Conservation (phyloP, 768 basidiomycete species). For the Gymnopilus junonius region DNA sequence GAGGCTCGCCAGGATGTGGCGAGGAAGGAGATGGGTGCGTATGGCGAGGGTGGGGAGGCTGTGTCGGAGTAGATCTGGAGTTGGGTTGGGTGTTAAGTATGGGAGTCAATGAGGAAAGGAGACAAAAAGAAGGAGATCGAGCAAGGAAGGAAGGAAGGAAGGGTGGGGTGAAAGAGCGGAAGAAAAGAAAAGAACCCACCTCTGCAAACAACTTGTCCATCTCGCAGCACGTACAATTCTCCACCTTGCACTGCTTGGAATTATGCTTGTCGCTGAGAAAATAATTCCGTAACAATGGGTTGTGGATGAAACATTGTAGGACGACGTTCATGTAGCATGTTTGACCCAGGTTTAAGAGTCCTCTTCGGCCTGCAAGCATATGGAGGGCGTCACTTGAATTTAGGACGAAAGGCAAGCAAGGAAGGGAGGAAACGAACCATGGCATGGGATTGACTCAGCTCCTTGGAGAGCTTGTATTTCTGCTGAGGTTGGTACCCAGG, state of each 20-base stretch:
- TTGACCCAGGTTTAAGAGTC: slow-evolving; percentile 86
- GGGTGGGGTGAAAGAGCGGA: no score
- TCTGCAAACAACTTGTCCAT: slow-evolving; percentile 88
- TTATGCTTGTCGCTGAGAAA: slow-evolving; percentile 94
- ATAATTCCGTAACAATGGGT: slow-evolving; percentile 86
- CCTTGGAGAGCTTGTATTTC: slow-evolving; percentile 51
- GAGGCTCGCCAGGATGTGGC: no score
- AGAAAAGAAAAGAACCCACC: slow-evolving; percentile 38
- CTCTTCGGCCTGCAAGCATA: slow-evolving; percentile 64
- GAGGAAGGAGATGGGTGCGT: no score
- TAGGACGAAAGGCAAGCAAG: not conserved
- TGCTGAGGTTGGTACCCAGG: slow-evolving; percentile 43
- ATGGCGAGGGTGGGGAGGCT: no score
- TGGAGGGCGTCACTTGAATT: no score
- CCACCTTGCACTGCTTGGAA: slow-evolving; percentile 63
- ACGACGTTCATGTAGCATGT: slow-evolving; percentile 96
- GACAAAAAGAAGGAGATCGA: not conserved
- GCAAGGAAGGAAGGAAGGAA: no score
- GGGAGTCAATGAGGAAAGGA: not conserved
- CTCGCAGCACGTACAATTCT: slow-evolving; percentile 88
- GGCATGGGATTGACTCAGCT: slow-evolving; percentile 64
- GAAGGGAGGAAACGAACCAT: slow-evolving; percentile 50
- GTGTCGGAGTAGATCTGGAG: slow-evolving; percentile 55
- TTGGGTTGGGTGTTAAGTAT: not conserved
- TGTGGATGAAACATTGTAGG: slow-evolving; percentile 87